Evolutionary conservation across 306 rosid species (phyloP).

Genomic region (Trifolium subterraneum): DNA sequence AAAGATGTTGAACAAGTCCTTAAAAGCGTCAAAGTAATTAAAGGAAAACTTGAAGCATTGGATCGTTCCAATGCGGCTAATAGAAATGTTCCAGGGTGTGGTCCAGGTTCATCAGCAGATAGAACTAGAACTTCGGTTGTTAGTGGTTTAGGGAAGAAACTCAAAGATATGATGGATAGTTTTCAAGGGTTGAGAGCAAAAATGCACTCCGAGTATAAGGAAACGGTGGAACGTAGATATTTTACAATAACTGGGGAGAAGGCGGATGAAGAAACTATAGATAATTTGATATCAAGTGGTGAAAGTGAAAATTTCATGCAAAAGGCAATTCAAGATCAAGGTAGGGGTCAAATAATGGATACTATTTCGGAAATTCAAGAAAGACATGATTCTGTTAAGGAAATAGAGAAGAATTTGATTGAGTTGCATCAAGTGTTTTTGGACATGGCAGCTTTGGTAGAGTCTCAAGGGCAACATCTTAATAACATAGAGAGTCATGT

Average conservation of each 20-base stretch:
- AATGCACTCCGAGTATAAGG: constrained; percentile 76
- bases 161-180: constrained; percentile 77
- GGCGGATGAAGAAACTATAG: constrained; percentile 82
- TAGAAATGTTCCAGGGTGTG: constrained; percentile 69
- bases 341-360: constrained; percentile 90
- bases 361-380: constrained; percentile 94
- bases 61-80: constrained; percentile 70
- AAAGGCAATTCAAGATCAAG: constrained; percentile 89
- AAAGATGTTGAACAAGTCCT: constrained; percentile 68
- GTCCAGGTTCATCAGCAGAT: constrained; percentile 89
- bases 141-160: constrained; percentile 80
- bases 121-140: constrained; percentile 86
- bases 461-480: constrained; percentile 85
- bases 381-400: constrained; percentile 87
- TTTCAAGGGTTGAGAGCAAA: constrained; percentile 72
- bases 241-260: constrained; percentile 84
- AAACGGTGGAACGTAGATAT: constrained; percentile 80
- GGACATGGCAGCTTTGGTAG: constrained; percentile 93
- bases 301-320: constrained; percentile 86
- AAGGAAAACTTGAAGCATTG: constrained; percentile 72
- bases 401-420: constrained; percentile 81
- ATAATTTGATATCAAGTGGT: constrained; percentile 78
- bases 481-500: constrained; percentile 88
- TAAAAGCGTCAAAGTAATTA: constrained; percentile 62
- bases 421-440: constrained; percentile 85